These are phyloP conservation scores for Kluyveromyces aestuarii DNA, from an alignment of 805 yeast species.

Conservation along the genomic window DNA sequence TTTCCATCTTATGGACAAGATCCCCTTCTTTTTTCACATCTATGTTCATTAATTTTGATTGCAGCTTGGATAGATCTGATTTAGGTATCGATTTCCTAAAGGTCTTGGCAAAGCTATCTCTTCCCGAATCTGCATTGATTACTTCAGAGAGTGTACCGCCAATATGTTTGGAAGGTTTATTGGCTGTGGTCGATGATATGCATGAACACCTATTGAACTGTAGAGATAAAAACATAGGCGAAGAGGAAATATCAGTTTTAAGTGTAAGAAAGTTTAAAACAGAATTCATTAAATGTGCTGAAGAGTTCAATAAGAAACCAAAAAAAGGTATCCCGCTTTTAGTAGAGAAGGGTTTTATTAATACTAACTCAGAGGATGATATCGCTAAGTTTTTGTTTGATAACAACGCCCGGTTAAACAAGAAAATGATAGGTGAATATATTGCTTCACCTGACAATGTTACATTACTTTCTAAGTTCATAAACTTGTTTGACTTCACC, in stretches of 20 bases:
- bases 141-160: conserved; percentile 90
- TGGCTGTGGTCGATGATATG: conserved; percentile 58
- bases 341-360: conserved; percentile 56
- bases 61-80: conserved; percentile 82
- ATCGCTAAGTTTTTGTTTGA: conserved; percentile 70
- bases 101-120: conserved; percentile 64
- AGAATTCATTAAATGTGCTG: conserved; percentile 67
- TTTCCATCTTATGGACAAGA: conserved; percentile 75
- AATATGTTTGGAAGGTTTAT: conserved; percentile 78
- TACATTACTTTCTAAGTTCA: conserved; percentile 52
- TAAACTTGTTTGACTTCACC: conserved; percentile 63
- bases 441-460: conserved; percentile 68
- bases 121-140: conserved; percentile 73
- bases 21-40: conserved; percentile 69
- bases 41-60: conserved; percentile 76
- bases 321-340: conserved; percentile 61
- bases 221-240: conserved; percentile 16
- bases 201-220: conserved; percentile 34
- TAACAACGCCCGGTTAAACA: conserved; percentile 75
- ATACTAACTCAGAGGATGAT: conserved; percentile 42
- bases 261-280: conserved; percentile 45
- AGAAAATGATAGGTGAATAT: conserved; percentile 78
- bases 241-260: conserved; percentile 16
- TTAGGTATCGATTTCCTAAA: conserved; percentile 59
- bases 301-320: conserved; percentile 69